Base-by-base conservation (phyloP, 805 yeast species). In the Cyberlindnera xylosilytica region DNA sequence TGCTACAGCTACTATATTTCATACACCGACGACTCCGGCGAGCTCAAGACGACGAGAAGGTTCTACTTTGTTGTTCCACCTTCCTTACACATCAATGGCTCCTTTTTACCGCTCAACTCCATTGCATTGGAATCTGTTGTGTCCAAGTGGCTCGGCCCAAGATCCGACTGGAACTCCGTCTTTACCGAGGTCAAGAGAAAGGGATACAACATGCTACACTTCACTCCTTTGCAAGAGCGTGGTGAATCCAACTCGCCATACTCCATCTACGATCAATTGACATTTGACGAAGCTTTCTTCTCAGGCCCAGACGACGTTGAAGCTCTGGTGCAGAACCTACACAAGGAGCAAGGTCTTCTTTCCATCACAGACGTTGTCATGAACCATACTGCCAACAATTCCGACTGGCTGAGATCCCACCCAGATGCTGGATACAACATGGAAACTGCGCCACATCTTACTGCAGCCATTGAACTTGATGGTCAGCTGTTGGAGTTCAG, bases 141-240 rank as follows among this genome's bases (percentile, higher is more conserved):
- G 4, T 87, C 97, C 30, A 91, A 91, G 66, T 88, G 97, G 91
- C 77, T 90, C 66, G 97, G 97, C 2, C 73, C 78, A 2, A 62
- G 63, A 38, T 59, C 61, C 2, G 63, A 76, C 12, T 91, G 98
- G 98, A 77, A 78, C 43, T 60, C 64, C 1, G 67, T 85, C 43
- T 85, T 91, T 45, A 60, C 62, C 1, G 74, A 75, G 35, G 74
- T 91, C 34, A 65, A 81, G 13, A 60, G 65, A 8, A 93, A 93
- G 63, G 90, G 93, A 17, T 91, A 91, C 68, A 93, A 93, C 63
- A 87, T 91, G 97, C 70, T 93, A 34, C 99, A 91, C 68, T 91
- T 91, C 62, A 90, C 97, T 6, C 99, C 99, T 0, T 70, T 91
- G 52, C 97, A 91, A 64, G 67, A 81, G 49, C 73, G 98, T 42